phyloP scores from a whole-genome alignment of 805 yeast species.

The Nakazawaea peltata region DNA sequence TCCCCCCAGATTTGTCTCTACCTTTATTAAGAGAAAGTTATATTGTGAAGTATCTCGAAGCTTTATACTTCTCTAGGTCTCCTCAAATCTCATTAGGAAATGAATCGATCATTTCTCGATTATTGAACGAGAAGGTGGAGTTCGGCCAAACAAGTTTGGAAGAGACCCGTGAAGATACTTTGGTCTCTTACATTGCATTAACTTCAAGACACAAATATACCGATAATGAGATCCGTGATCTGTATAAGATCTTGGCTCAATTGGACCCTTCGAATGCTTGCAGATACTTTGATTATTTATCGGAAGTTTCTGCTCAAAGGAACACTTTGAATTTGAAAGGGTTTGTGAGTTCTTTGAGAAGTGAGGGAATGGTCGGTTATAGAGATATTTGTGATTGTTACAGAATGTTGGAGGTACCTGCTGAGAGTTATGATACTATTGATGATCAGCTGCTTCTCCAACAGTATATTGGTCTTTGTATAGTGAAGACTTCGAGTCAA shows the following conservation, averaged over 20 bases:
- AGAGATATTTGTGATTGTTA: slow-evolving; percentile 28
- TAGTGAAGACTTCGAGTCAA: slow-evolving; percentile 14
- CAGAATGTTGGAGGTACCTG: slow-evolving; percentile 18
- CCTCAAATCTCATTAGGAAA: slow-evolving; percentile 8
- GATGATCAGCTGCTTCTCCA: slow-evolving; percentile 18
- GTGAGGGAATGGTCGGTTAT: slow-evolving; percentile 45
- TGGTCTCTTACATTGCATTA: slow-evolving; percentile 28
- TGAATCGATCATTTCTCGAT: slow-evolving; percentile 1
- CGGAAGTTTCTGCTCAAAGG: slow-evolving; percentile 39
- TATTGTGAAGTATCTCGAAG: slow-evolving; percentile 46
- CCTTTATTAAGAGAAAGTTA: slow-evolving; percentile 36
- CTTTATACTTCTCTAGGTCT: slow-evolving; percentile 14
- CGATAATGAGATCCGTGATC: slow-evolving; percentile 37
- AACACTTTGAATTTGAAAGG: slow-evolving; percentile 36
- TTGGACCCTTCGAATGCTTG: slow-evolving; percentile 40
- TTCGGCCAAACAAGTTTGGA: slow-evolving; percentile 7
- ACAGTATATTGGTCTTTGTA: slow-evolving; percentile 14
- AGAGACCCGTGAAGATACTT: slow-evolving; percentile 10
- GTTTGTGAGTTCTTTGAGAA: slow-evolving; percentile 35
- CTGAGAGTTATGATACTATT: slow-evolving; percentile 11
- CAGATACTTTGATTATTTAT: slow-evolving; percentile 50
- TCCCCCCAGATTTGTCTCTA: slow-evolving; percentile 35
- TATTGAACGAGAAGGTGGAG: slow-evolving; percentile 4
- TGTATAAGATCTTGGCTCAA: slow-evolving; percentile 32
- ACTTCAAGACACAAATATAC: slow-evolving; percentile 41